Conservation (phyloP, 306 rosid genomes). For the Malus sieversii region DNA sequence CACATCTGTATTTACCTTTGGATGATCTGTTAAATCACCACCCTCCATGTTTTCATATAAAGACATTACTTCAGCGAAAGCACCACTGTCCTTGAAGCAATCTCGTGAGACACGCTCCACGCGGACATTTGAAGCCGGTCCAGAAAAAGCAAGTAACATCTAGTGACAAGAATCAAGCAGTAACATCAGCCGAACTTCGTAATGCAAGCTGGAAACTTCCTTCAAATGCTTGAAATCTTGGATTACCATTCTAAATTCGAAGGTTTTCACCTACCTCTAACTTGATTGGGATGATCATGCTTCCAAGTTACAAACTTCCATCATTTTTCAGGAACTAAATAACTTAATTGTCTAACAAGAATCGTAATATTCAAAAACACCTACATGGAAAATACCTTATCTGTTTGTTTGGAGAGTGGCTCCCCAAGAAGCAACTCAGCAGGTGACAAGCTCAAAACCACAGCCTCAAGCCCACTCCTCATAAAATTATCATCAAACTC, state of each 20-base stretch:
- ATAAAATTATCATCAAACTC: slow-evolving; percentile 61
- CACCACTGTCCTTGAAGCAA: slow-evolving; percentile 67
- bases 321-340: background rate
- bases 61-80: slow-evolving; percentile 75
- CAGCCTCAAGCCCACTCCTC: slow-evolving; percentile 74
- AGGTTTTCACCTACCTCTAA: background rate
- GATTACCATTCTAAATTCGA: background rate
- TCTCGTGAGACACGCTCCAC: slow-evolving; percentile 64
- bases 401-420: slow-evolving; percentile 73
- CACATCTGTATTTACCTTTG: slow-evolving; percentile 25
- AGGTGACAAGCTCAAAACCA: slow-evolving; percentile 61
- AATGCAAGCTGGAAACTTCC: background rate
- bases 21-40: slow-evolving; percentile 26
- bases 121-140: slow-evolving; percentile 84
- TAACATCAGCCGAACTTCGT: background rate
- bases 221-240: background rate
- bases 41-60: slow-evolving; percentile 47
- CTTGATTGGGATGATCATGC: background rate
- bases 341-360: background rate
- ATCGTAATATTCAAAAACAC: background rate
- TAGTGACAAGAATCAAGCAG: slow-evolving; percentile 22
- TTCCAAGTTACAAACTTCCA: background rate
- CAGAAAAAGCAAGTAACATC: slow-evolving; percentile 76
- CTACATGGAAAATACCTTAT: slow-evolving; percentile 48
- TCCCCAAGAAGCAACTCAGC: slow-evolving; percentile 84